Evolutionary conservation across 305 asterid genomes (phyloP), one percentile per base, ranked within the genome.

Genomic region (Salvia sclarea): DNA sequence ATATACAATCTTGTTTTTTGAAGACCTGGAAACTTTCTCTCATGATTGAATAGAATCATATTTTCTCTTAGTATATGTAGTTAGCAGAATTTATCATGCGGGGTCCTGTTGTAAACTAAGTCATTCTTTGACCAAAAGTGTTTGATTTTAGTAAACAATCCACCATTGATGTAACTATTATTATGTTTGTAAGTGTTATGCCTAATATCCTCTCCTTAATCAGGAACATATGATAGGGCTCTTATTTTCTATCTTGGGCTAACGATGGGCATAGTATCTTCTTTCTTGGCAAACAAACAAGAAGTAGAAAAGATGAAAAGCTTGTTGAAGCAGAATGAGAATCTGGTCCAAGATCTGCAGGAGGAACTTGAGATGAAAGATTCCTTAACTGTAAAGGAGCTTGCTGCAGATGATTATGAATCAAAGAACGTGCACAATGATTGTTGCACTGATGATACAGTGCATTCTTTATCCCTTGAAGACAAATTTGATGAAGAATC

Each of bases 321-420:
- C 64, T 50, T 82, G 81, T 75, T 92, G 85, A 85, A 75, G 81
- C 90, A 84, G 70, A 75, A 79, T 0, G 84, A 90, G 82, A 82
- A 83, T 73, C 86, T 92, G 77, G 95, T 88, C 72, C 90, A 88
- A 70, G 98, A 92, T 84, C 80, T 92, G 68, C 97, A 90, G 17
- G 98, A 92, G 52, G 96, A 92, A 75, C 93, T 92, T 58, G 95
- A 90, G 70, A 86, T 92, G 97, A 92, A 90, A 80, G 95, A 90
- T 75, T 81, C 88, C 20, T 81, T 91, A 61, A 88, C 90, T 49
- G 93, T 92, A 75, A 85, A 85, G 77, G 97, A 88, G 81, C 87
- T 92, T 61, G 75, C 85, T 6, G 62, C 81, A 10, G 95, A 90
- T 80, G 88, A 86, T 64, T 76, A 70, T 55, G 88, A 80, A 79